A percentile compares a stretch with the other conserved stretches of the same genome.
Evolutionary conservation across 441 rosid species (phyloP).

Genomic region (Populus hybrid): DNA sequence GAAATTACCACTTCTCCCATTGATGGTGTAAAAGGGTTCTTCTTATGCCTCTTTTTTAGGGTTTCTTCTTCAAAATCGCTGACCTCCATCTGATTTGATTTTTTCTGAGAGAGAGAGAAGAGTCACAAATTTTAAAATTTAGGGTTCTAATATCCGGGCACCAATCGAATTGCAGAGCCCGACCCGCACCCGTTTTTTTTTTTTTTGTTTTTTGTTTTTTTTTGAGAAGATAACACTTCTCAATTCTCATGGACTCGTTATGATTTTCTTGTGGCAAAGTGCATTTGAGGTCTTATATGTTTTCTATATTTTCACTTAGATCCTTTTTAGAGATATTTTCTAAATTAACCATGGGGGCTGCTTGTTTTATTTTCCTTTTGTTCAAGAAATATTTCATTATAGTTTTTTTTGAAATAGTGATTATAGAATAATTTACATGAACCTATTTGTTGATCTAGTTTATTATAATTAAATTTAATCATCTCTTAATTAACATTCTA

Average conservation of each 20-base stretch:
- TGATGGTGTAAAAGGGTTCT: slow-evolving; percentile 15
- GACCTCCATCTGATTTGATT: slow-evolving; percentile 20
- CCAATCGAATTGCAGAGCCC: not conserved
- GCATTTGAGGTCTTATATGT: not conserved
- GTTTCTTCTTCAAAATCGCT: slow-evolving; percentile 37
- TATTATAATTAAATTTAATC: too few relatives aligned
- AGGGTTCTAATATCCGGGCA: not conserved
- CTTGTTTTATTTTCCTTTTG: too few relatives aligned
- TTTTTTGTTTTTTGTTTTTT: too few relatives aligned
- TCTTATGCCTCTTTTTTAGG: slow-evolving; percentile 31
- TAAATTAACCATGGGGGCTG: not conserved
- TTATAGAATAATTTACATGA: too few relatives aligned
- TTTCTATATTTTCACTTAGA: too few relatives aligned
- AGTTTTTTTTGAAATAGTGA: not conserved
- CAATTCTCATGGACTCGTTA: not conserved
- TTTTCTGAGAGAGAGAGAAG: not conserved
- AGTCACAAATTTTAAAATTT: not conserved
- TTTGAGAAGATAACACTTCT: too few relatives aligned
- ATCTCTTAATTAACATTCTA: too few relatives aligned
- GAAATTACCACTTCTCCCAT: slow-evolving; percentile 67
- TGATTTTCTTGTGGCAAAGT: too few relatives aligned
- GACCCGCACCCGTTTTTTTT: not conserved
- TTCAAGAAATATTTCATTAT: too few relatives aligned
- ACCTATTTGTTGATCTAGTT: too few relatives aligned
- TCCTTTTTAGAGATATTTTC: not conserved